Base-by-base conservation (phyloP, 768 basidiomycete genomes). In the Suillus cothurnatus region DNA sequence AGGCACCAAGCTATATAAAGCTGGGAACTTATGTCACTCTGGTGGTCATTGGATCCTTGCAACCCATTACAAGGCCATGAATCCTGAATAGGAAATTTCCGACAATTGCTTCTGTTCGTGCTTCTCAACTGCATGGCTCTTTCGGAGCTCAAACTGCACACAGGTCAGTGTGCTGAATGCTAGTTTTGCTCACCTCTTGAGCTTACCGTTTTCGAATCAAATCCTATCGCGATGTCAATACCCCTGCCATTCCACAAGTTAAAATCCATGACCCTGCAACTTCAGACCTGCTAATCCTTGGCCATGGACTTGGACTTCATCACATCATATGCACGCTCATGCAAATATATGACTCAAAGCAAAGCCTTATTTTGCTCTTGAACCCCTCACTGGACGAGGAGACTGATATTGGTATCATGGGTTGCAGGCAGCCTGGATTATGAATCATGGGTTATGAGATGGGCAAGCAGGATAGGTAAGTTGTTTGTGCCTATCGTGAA, bases 281-380 rank as follows among this genome's bases (percentile, higher is more conserved):
- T 9, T 91, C 82, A 70, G 91, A 93, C 69, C 79, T 93, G 11
- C 76, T 92, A 45, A 76, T 99, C 49, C 79, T 99, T 38, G 95
- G 94, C 1, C 91, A 96, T 38, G 97, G 97, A 0, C 84, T 99
- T 2, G 97, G 97, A 0, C 79, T 99, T 66, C 86, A 96, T 15
- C 82, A 89, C 64, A 83, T 97, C 61, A 74, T 95, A 52, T 94
- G 93, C 78, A 92, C 90, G 0, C 84, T 98, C 45, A 84, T 99
- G 80, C 92, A 96, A 79, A 93, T 97, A 47, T 99, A 97, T 73
- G 93, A 95, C 80, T 86, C 91, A 23, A 88, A 93, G 39, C 85
- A 88, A 65, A 95, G 86, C 72, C 85, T 97, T 21, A 85, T 99
- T 52, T 78, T 99, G 11, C 81, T 99, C 26, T 88, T 98, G 58